Base-by-base conservation (phyloP, 352 stramenopile species). In the Globisporangium iwayamae region DNA sequence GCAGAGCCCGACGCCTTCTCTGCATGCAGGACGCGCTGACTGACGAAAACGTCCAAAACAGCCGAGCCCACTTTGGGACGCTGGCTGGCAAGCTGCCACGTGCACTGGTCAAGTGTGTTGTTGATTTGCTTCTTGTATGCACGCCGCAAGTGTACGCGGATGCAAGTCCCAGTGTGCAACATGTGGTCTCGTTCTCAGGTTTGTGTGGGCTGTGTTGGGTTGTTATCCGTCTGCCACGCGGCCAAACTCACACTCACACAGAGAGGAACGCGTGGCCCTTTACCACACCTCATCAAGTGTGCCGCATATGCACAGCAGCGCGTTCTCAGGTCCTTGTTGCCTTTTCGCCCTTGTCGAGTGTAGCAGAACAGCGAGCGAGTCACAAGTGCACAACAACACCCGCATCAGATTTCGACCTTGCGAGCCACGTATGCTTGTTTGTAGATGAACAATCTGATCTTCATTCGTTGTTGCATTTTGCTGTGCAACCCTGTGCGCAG, bases 41-140 rank as follows among this genome's bases (percentile, higher is more conserved):
- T 16, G 46, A 58, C 32, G n/a, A 58, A 58, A 58, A 32, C 52
- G 52, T 34, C 52, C 32, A 58, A 32, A 58, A 32, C 30, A 28
- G 52, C 32, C 16, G 32, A 58, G 20, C 22, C 36, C 51, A 57
- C 30, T 4, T n/a, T 48, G 43, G 18, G 43, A 10, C 5, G 18
- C 16, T 3, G 1, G 4, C 43, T 48, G 14, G 43, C 43, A 6
- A 0, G 13, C 39, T 18, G 39, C 5, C 43, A 52, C n/a, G 20
- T 30, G 20, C 46, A 30, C n/a, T 8, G 2, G 1, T 52, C 46
- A 30, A 32, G 46, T 32, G n/a, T 32, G 28, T 30, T 30, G 3
- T 20, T 30, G n/a, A 4, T 7, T 14, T 50, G 43, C 4, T 28
- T 50, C 20, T 47, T 47, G 41, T 47, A 22, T 22, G 36, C 13